Evolutionary conservation across 768 basidiomycete species (phyloP).

Genomic region (Lepiota venenata): DNA sequence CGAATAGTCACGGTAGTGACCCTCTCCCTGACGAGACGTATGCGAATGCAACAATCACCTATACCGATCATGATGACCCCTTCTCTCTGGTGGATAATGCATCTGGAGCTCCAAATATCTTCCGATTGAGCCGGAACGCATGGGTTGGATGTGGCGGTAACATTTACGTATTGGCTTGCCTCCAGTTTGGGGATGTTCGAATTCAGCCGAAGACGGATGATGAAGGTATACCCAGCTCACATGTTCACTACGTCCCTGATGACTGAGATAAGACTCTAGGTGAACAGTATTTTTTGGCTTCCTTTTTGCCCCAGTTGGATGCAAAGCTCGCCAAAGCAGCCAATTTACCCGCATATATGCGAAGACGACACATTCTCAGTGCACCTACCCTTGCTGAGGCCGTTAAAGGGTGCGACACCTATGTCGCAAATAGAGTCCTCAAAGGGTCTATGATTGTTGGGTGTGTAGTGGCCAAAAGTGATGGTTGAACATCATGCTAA

Average conservation of each 20-base stretch:
- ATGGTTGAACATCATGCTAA: not conserved
- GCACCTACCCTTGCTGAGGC: slow-evolving; percentile 48
- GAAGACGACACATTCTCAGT: slow-evolving; percentile 5
- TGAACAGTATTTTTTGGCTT: not conserved
- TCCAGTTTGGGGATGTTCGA: slow-evolving; percentile 10
- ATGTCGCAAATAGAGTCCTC: slow-evolving; percentile 52
- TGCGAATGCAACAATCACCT: slow-evolving; percentile 49
- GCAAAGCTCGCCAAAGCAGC: not conserved
- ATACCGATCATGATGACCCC: slow-evolving; percentile 74
- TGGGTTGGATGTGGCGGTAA: slow-evolving; percentile 82
- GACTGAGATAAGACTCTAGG: not conserved
- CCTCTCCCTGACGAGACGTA: not conserved
- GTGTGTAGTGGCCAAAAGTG: slow-evolving; percentile 28
- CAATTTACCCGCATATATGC: slow-evolving; percentile 3
- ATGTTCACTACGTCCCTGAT: not conserved
- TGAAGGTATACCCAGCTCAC: not conserved
- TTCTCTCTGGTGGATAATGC: slow-evolving; percentile 51
- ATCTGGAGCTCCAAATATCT: slow-evolving; percentile 53
- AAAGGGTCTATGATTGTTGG: slow-evolving; percentile 44
- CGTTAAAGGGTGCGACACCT: slow-evolving; percentile 68
- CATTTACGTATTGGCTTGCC: slow-evolving; percentile 53
- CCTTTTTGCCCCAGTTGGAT: slow-evolving; percentile 7
- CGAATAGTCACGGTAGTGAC: not conserved
- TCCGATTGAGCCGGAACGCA: slow-evolving; percentile 51
- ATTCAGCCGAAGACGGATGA: slow-evolving; percentile 1